These are phyloP conservation scores for Trichocladium antarcticum DNA, from an alignment of 495 filamentous ascomycete species.

Conservation along the genomic window DNA sequence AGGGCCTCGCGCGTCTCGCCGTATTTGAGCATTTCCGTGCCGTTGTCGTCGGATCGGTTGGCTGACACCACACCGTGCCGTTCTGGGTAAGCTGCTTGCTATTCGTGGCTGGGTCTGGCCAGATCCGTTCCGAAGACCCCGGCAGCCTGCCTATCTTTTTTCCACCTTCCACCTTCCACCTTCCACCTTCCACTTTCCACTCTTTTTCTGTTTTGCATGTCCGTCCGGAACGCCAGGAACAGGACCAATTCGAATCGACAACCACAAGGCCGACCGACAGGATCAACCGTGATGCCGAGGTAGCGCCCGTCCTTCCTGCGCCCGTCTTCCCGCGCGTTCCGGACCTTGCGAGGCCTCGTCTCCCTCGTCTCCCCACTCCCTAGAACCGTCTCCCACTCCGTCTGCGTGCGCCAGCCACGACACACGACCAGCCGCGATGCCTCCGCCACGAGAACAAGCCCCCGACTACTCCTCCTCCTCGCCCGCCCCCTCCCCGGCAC, in stretches of 20 bases:
- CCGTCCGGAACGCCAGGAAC: neutral
- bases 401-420: neutral
- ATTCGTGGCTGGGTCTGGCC: slow-evolving; percentile 5
- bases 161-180: neutral
- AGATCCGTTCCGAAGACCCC: neutral
- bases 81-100: neutral
- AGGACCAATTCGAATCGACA: neutral
- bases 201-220: too few relatives aligned
- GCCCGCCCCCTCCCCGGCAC: neutral
- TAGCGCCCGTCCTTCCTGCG: neutral
- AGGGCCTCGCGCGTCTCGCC: too few relatives aligned
- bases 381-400: neutral
- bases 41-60: too few relatives aligned
- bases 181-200: neutral
- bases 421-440: neutral
- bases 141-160: slow-evolving; percentile 4
- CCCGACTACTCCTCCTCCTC: neutral
- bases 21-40: too few relatives aligned
- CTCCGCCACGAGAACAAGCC: slow-evolving; percentile 2
- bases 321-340: neutral
- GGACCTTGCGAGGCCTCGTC: neutral
- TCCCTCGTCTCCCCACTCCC: neutral
- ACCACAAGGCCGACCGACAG: neutral
- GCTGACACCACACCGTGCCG: too few relatives aligned
- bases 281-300: neutral